Evolutionary conservation across 2,329 filamentous ascomycete species (phyloP).

Genomic region (Pleoardoris graminearum): DNA sequence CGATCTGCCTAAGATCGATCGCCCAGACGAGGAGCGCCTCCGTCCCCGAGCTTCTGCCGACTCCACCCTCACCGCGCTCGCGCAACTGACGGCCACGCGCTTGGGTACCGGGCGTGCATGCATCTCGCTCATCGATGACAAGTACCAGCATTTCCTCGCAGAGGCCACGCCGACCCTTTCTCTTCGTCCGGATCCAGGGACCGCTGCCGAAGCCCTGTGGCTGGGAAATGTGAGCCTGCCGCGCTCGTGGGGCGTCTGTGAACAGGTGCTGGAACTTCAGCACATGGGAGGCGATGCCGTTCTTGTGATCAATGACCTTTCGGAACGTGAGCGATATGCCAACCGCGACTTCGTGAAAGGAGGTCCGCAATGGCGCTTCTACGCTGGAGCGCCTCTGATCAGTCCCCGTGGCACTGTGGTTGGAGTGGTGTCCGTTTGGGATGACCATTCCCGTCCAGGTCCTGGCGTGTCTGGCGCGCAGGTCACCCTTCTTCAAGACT

Average conservation of each 20-base stretch:
- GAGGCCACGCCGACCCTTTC: constrained; percentile 41
- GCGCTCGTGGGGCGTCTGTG: constrained; percentile 31
- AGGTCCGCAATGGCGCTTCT: constrained; percentile 24
- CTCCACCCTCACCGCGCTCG: constrained; percentile 39
- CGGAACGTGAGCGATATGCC: constrained; percentile 9
- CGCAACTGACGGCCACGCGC: constrained; percentile 41
- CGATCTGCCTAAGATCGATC: constrained; percentile 25
- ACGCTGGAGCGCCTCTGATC: constrained; percentile 28
- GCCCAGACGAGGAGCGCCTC: constrained; percentile 12
- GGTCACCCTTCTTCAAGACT: constrained; percentile 24
- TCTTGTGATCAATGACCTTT: constrained; percentile 25
- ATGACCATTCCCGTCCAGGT: constrained; percentile 18
- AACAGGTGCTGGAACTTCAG: constrained; percentile 23
- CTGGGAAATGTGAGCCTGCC: constrained; percentile 37
- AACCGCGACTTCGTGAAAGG: constrained; percentile 16
- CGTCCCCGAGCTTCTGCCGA: constrained; percentile 28
- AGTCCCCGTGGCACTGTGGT: constrained; percentile 23
- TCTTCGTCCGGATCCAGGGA: constrained; percentile 19
- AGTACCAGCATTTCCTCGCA: constrained; percentile 43
- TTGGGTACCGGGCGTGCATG: constrained; percentile 39
- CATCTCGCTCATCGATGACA: constrained; percentile 43
- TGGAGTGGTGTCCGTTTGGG: constrained; percentile 27
- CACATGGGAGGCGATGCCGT: constrained; percentile 8
- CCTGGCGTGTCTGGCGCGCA: constrained; percentile 17
- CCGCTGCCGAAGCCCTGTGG: constrained; percentile 24